These are phyloP conservation scores for Fusarium sterilihyphosum DNA, from an alignment of 2,329 filamentous ascomycete species.

Conservation along the genomic window DNA sequence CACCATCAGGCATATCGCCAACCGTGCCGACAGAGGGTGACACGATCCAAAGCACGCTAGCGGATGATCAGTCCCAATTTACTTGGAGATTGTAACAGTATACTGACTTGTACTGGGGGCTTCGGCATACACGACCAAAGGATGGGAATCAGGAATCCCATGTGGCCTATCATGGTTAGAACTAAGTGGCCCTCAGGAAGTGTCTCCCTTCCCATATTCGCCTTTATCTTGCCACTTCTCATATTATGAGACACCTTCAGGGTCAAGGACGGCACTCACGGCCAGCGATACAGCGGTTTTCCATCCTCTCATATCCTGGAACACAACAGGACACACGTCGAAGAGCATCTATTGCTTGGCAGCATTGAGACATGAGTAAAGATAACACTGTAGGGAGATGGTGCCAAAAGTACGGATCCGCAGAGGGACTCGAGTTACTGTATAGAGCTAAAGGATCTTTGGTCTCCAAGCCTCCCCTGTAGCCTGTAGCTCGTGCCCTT, in stretches of 20 bases:
- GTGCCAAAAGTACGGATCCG: no score
- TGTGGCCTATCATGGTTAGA: background rate
- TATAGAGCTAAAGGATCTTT: no score
- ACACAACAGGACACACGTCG: background rate
- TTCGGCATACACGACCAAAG: background rate
- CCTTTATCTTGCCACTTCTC: background rate
- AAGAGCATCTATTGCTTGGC: background rate
- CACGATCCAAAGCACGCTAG: background rate
- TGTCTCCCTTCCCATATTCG: background rate
- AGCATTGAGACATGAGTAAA: background rate
- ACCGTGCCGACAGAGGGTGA: background rate
- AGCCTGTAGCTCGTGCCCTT: no score
- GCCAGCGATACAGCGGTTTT: background rate
- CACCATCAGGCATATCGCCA: background rate
- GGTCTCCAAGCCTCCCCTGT: no score
- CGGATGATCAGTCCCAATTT: background rate
- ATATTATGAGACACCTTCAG: background rate
- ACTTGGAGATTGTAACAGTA: background rate
- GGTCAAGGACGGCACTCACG: background rate
- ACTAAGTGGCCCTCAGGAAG: background rate
- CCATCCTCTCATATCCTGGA: background rate
- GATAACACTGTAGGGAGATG: background rate
- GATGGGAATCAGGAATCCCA: background rate
- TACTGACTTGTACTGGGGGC: background rate
- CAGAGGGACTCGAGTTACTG: no score